Evolutionary conservation across 208 protist species (phyloP).

Genomic region (Leptomonas pyrrhocoris): DNA sequence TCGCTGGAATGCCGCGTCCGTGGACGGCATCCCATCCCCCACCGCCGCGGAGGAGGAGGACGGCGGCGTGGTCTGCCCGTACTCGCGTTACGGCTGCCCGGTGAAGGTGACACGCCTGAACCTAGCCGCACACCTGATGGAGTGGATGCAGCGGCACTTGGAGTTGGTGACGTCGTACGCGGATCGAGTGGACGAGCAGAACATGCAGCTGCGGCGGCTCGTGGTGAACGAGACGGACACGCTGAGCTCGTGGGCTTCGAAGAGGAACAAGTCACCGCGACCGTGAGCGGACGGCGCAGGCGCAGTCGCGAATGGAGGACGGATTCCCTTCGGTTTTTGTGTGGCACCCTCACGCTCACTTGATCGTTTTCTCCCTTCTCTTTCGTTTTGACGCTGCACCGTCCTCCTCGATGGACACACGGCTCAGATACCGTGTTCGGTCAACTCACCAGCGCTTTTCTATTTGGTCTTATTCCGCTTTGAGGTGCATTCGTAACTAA

Average conservation of each 20-base stretch:
- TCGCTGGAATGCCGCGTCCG: conserved; percentile 4
- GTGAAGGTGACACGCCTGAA: conserved; percentile 49
- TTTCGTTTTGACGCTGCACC: no score
- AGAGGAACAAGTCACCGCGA: background rate
- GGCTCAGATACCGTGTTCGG: no score
- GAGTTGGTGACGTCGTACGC: conserved; percentile 73
- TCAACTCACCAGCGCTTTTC: no score
- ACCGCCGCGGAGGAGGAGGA: conserved; percentile 7
- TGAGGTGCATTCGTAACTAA: no score
- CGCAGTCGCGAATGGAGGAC: no score
- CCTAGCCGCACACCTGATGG: conserved; percentile 50
- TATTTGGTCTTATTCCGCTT: no score
- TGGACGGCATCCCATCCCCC: background rate
- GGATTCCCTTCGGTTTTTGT: background rate
- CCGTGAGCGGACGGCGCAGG: background rate
- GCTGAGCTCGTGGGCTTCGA: conserved; percentile 19
- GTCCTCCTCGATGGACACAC: no score
- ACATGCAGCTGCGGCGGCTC: conserved; percentile 65
- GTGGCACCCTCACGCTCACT: background rate
- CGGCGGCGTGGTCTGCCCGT: conserved; percentile 52
- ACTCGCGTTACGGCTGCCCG: conserved; percentile 71
- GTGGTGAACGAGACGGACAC: conserved; percentile 41
- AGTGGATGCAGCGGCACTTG: conserved; percentile 66
- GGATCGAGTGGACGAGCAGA: conserved; percentile 69
- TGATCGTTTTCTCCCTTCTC: no score